Evolutionary conservation across 768 basidiomycete species (phyloP).

Genomic region (Agrocybe chaxingu): DNA sequence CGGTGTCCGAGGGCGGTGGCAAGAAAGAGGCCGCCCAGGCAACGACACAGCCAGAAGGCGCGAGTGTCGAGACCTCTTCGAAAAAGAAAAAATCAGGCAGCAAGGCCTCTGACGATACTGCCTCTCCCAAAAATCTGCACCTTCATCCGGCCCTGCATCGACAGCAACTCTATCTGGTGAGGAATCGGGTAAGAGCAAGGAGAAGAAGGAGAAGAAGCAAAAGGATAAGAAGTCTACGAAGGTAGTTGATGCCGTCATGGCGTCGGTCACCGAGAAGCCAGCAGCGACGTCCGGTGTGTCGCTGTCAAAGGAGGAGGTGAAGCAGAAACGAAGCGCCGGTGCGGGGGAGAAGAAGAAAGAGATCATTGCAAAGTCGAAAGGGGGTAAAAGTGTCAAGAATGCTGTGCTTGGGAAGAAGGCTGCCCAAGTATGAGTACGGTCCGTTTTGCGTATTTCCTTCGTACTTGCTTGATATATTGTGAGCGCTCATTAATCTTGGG

Average conservation of each 20-base stretch:
- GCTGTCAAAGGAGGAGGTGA: conserved; percentile 43
- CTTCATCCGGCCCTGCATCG: conserved; percentile 4
- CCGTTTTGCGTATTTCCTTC: not conserved
- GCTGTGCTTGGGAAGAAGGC: conserved; percentile 52
- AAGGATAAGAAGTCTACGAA: conserved; percentile 14
- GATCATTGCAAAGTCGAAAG: conserved; percentile 30
- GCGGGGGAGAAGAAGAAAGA: conserved; percentile 60
- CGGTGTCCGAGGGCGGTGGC: conserved; percentile 12
- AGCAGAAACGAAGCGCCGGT: conserved; percentile 45
- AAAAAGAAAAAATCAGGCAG: conserved; percentile 17
- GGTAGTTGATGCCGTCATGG: conserved; percentile 9
- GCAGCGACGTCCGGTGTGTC: conserved; percentile 10
- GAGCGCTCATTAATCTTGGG: not conserved
- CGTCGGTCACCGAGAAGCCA: conserved; percentile 13
- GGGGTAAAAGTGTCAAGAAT: conserved; percentile 52
- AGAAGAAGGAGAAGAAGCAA: conserved; percentile 4
- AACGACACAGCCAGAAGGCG: not conserved
- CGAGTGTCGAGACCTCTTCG: conserved; percentile 6
- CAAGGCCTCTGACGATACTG: not conserved
- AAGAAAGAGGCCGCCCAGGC: conserved; percentile 6
- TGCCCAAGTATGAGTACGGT: conserved; percentile 25
- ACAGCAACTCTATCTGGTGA: conserved; percentile 8
- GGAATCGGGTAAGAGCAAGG: conserved; percentile 10
- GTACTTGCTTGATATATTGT: conserved; percentile 1
- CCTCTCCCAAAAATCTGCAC: conserved; percentile 3